phyloP scores from a whole-genome alignment of 179 eudicot species.

The Patellifolia procumbens region DNA sequence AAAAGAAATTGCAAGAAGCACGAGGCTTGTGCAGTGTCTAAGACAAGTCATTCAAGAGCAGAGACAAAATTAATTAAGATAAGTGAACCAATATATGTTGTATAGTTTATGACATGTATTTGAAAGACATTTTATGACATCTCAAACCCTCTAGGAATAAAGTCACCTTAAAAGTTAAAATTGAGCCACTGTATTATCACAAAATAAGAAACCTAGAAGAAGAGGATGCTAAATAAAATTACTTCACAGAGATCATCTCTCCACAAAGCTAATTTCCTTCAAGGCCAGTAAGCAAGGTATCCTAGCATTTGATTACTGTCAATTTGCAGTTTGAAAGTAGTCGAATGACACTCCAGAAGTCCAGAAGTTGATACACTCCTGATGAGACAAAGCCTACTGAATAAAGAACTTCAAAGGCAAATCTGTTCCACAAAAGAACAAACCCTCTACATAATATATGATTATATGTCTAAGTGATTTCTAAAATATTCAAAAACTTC shows the following conservation, averaged over 20 bases:
- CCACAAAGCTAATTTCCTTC: not conserved
- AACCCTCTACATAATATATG: not conserved
- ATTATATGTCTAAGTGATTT: not conserved
- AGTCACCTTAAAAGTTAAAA: not conserved
- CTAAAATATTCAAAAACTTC: not conserved
- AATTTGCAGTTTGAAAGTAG: not conserved
- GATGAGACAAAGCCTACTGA: not conserved
- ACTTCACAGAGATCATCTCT: not conserved
- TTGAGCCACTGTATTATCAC: not conserved
- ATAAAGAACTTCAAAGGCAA: not conserved
- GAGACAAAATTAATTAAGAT: not conserved
- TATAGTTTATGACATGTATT: not conserved
- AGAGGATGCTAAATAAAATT: not conserved
- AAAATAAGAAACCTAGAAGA: not conserved
- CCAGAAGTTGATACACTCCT: not conserved
- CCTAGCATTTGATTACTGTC: not conserved
- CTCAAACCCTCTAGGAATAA: not conserved
- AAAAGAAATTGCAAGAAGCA: slow-evolving; percentile 4
- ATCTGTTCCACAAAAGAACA: not conserved
- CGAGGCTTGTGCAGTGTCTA: slow-evolving; percentile 7
- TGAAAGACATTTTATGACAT: not conserved
- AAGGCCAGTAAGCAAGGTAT: not conserved
- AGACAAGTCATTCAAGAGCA: slow-evolving; percentile 1
- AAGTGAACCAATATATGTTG: not conserved
- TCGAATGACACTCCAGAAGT: not conserved